Evolutionary conservation across 192 early-diverging fungal genomes (phyloP).

Genomic region (Spinellus fusiger): DNA sequence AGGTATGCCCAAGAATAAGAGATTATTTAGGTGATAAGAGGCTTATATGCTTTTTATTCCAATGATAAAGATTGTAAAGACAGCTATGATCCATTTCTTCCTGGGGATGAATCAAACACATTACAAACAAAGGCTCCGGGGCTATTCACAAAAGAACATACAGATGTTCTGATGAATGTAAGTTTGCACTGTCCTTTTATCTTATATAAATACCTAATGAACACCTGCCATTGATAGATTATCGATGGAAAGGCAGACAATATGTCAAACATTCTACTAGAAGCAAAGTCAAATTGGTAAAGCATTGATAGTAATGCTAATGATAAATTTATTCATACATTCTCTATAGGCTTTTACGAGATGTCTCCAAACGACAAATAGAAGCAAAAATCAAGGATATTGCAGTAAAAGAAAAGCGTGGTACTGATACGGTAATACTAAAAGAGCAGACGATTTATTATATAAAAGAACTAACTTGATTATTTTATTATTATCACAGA

Average conservation of each 20-base stretch:
- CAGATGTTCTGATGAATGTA: constrained; percentile 16
- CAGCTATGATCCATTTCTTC: constrained; percentile 13
- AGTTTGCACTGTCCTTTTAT: not conserved
- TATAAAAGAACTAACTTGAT: too few species aligned
- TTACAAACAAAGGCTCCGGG: not conserved
- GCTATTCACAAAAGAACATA: constrained; percentile 19
- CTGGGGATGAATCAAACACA: not conserved
- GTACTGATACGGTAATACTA: constrained; percentile 28
- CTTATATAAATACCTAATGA: too few species aligned
- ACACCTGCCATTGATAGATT: not conserved
- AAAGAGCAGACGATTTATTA: too few species aligned
- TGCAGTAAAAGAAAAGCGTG: constrained; percentile 33
- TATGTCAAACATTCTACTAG: constrained; percentile 17
- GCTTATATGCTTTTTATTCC: not conserved
- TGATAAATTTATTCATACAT: not conserved
- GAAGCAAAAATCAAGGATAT: constrained; percentile 28
- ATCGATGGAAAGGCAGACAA: constrained; percentile 14
- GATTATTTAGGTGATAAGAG: not conserved
- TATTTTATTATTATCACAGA: too few species aligned
- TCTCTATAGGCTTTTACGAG: constrained; percentile 10
- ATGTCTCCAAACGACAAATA: constrained; percentile 24
- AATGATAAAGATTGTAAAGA: not conserved
- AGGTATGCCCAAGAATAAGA: constrained; percentile 2
- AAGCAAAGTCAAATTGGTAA: constrained; percentile 22
- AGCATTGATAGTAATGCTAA: not conserved